Evolutionary conservation across 2,329 filamentous ascomycete species (phyloP).

Genomic region (Fusarium begoniae): DNA sequence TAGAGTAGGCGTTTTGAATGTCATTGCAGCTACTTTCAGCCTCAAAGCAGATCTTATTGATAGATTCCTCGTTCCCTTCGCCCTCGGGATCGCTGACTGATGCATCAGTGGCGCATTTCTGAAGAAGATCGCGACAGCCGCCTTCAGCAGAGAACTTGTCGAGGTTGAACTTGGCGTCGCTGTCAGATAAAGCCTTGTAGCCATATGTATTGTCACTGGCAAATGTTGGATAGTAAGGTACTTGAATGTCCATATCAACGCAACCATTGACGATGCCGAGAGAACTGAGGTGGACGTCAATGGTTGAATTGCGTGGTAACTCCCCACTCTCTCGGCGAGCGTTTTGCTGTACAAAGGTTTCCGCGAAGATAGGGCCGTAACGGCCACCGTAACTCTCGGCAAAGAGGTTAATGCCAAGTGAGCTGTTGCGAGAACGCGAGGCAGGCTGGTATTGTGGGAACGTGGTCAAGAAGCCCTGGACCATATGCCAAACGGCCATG

Average conservation of each 20-base stretch:
- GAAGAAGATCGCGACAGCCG: slow-evolving; percentile 65
- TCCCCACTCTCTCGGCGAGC: slow-evolving; percentile 59
- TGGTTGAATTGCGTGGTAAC: slow-evolving; percentile 58
- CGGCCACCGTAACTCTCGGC: slow-evolving; percentile 76
- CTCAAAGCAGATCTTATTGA: slow-evolving; percentile 60
- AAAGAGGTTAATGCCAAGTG: slow-evolving; percentile 70
- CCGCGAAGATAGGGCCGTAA: slow-evolving; percentile 73
- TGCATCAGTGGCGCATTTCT: slow-evolving; percentile 59
- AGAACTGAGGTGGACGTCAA: slow-evolving; percentile 68
- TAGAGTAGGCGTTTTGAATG: slow-evolving; percentile 66
- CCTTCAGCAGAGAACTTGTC: slow-evolving; percentile 42
- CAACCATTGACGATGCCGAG: slow-evolving; percentile 78
- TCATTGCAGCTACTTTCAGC: slow-evolving; percentile 57
- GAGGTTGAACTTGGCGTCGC: slow-evolving; percentile 58
- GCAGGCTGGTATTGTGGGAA: slow-evolving; percentile 67
- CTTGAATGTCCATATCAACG: slow-evolving; percentile 71
- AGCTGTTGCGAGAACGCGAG: slow-evolving; percentile 49
- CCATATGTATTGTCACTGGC: slow-evolving; percentile 73
- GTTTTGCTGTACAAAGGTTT: slow-evolving; percentile 70
- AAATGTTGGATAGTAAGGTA: slow-evolving; percentile 64
- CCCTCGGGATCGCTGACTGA: slow-evolving; percentile 51
- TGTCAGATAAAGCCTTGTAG: slow-evolving; percentile 64
- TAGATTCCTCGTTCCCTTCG: slow-evolving; percentile 50
- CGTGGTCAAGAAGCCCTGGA: slow-evolving; percentile 67
- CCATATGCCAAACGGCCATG: slow-evolving; percentile 71